These are phyloP conservation scores for Colletotrichum agaves DNA, from an alignment of 2,329 filamentous ascomycete species.

Conservation along the genomic window DNA sequence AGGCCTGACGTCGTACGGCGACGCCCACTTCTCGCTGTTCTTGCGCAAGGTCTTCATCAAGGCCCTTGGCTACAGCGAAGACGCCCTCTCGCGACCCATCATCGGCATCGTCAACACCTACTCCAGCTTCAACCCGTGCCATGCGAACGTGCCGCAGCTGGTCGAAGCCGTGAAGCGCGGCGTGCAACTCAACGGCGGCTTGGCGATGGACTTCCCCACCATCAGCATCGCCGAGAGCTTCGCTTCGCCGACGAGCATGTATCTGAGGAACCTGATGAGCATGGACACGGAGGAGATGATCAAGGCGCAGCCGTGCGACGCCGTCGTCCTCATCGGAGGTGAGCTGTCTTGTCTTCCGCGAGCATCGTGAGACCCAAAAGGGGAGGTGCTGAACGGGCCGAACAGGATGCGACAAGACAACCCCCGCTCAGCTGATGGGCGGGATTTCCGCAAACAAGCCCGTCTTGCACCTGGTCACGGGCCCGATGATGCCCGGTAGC, in stretches of 20 bases:
- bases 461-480: slow-evolving; percentile 74
- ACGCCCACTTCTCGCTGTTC: slow-evolving; percentile 80
- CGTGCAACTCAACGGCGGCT: slow-evolving; percentile 72
- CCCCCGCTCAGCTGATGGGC: slow-evolving; percentile 80
- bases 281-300: slow-evolving; percentile 88
- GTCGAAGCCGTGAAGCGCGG: slow-evolving; percentile 77
- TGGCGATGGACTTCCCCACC: slow-evolving; percentile 79
- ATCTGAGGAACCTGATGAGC: slow-evolving; percentile 77
- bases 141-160: slow-evolving; percentile 77
- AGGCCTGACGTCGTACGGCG: slow-evolving; percentile 75
- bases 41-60: slow-evolving; percentile 83
- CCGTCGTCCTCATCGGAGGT: slow-evolving; percentile 75
- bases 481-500: slow-evolving; percentile 80
- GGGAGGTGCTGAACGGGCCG: background rate
- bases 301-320: slow-evolving; percentile 75
- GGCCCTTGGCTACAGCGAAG: slow-evolving; percentile 77
- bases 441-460: slow-evolving; percentile 80
- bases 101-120: slow-evolving; percentile 81
- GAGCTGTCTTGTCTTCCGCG: slow-evolving; percentile 38
- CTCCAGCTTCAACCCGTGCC: slow-evolving; percentile 79
- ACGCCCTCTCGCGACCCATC: slow-evolving; percentile 75
- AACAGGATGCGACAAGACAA: slow-evolving; percentile 78
- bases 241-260: slow-evolving; percentile 79
- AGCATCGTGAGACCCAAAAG: too few species aligned
- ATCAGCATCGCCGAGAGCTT: slow-evolving; percentile 79